Conservation (phyloP, 192 early-diverging fungal species). For the Coemansia sp. region DNA sequence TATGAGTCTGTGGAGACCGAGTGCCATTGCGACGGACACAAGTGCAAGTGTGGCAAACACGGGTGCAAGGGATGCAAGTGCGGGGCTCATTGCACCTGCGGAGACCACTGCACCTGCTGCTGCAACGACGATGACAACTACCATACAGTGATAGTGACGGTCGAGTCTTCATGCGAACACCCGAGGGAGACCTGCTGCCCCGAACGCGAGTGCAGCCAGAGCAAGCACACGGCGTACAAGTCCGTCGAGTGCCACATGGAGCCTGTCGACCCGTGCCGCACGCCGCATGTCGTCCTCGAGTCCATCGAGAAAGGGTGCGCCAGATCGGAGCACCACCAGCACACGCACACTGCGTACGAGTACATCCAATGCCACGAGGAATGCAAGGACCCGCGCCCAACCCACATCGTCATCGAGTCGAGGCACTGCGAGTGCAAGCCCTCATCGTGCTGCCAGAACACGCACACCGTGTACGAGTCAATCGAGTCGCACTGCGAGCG, state of each 20-base stretch:
- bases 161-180: slow-evolving; percentile 13
- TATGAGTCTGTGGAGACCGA: slow-evolving; percentile 8
- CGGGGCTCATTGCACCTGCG: slow-evolving; percentile 28
- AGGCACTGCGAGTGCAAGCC: slow-evolving; percentile 17
- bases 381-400: slow-evolving; percentile 6
- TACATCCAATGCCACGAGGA: slow-evolving; percentile 7
- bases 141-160: slow-evolving; percentile 37
- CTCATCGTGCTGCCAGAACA: not conserved
- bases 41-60: not conserved
- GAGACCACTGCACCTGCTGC: slow-evolving; percentile 30
- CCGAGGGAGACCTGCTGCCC: not conserved
- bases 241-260: slow-evolving; percentile 7
- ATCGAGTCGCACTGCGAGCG: slow-evolving; percentile 24
- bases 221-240: slow-evolving; percentile 11
- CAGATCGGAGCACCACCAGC: not conserved
- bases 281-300: slow-evolving; percentile 17
- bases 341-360: slow-evolving; percentile 24
- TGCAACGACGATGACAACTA: slow-evolving; percentile 16
- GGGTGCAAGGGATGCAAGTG: slow-evolving; percentile 17
- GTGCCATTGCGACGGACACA: not conserved
- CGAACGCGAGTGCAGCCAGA: not conserved
- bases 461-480: slow-evolving; percentile 26
- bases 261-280: not conserved
- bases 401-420: slow-evolving; percentile 18
- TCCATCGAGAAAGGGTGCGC: slow-evolving; percentile 13